Evolutionary conservation across 495 filamentous ascomycete genomes (phyloP), one percentile per base, ranked within the genome.

Genomic region (Evansstolkia leycettana): DNA sequence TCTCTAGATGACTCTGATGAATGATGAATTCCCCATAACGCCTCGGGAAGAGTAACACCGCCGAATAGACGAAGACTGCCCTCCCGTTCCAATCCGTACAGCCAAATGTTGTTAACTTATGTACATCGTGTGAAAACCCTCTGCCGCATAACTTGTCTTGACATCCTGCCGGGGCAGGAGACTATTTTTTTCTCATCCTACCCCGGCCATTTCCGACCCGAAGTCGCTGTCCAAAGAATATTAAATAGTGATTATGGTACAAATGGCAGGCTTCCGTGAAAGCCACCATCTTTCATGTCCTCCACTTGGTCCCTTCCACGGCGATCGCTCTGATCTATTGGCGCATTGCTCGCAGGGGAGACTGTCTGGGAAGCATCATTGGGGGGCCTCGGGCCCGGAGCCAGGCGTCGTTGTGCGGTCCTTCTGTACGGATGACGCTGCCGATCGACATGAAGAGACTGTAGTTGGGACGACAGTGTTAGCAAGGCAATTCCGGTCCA

Each of bases 371-470:
- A 30, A 65, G 64, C 49, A 68, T 68, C 43, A 68, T 62, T 6
- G 64, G 62, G 36, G 60, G 60, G 20, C 60, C 60, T 4, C 57
- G 55, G 33, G 61, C 62, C 19, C 64, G 64, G 38, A 62, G 58
- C 60, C 62, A 68, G 43, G 60, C 58, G 45, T 68, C 62, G 48
- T 63, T 62, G 42, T 56, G 47, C 30, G 62, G 62, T 36, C 73
- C 73, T 46, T 94, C 88, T 12, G 86, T 82, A 52, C 90, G 80
- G 48, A 98, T 95, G 13, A 89, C 86, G 45, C 83, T 93, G 41
- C 90, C 90, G 49, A 98, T 94, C 25, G 82, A 88, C 90, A 98
- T 98, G 72, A 98, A 98, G 60, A 95, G 94, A 14, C 90, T 98
- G 36, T 31, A 15, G 17, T n/a, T 32, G 18, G 18, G 37, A 38